A percentile compares a stretch with the other conserved stretches of the same genome.
Evolutionary conservation across 805 yeast genomes (phyloP).

Genomic region (Suhomyces sp.): DNA sequence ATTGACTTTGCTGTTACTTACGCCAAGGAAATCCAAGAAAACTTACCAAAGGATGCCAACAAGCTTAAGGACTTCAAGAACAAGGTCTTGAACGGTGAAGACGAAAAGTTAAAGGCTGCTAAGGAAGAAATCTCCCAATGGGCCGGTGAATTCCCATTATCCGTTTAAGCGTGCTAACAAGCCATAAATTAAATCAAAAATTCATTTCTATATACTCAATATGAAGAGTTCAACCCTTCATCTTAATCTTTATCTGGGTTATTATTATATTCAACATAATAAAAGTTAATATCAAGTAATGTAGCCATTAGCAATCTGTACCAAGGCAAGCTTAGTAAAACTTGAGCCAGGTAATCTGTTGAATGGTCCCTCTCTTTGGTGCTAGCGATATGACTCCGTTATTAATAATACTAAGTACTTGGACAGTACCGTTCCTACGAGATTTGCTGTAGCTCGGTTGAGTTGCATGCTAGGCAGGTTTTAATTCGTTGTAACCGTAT

Average conservation of each 20-base stretch:
- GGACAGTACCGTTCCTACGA: no score
- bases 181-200: neutral
- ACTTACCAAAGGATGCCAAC: slow-evolving; percentile 88
- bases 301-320: neutral
- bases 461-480: no score
- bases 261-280: slow-evolving; percentile 6
- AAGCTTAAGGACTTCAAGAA: slow-evolving; percentile 95
- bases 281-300: neutral
- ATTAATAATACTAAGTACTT: no score
- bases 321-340: no score
- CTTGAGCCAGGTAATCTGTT: no score
- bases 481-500: no score
- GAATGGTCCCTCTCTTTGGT: no score
- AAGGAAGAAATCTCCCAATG: slow-evolving; percentile 81
- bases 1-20: slow-evolving; percentile 76
- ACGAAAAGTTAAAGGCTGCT: slow-evolving; percentile 56
- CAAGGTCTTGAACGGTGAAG: slow-evolving; percentile 67
- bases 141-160: slow-evolving; percentile 83
- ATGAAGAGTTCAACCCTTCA: slow-evolving; percentile 7
- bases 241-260: slow-evolving; percentile 2
- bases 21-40: slow-evolving; percentile 71
- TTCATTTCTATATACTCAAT: slow-evolving; percentile 7
- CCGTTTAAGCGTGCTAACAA: slow-evolving; percentile 23
- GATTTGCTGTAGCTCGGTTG: no score
- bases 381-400: no score